phyloP scores from a whole-genome alignment of 1,139 yeast species.

The Blastobotrys elegans region DNA sequence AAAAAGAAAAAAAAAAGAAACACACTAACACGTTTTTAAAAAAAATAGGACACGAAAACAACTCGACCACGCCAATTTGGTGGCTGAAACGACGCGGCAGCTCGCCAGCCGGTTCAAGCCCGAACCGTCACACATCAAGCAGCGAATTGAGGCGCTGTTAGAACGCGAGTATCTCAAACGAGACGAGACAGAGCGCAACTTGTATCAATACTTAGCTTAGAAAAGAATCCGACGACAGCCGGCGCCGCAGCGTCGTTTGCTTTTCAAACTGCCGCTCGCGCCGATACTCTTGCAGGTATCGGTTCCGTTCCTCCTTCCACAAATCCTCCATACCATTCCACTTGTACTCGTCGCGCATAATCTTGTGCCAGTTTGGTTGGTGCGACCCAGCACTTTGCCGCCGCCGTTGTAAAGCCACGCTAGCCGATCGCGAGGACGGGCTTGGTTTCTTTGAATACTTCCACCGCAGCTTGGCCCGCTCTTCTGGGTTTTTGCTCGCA shows the following conservation, averaged over 20 bases:
- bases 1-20: not conserved
- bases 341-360: conserved; percentile 25
- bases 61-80: conserved; percentile 57
- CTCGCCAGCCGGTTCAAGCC: conserved; percentile 65
- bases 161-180: conserved; percentile 81
- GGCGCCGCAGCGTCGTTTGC: conserved; percentile 18
- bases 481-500: conserved; percentile 19
- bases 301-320: conserved; percentile 28
- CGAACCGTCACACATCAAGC: conserved; percentile 61
- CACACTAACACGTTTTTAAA: not conserved
- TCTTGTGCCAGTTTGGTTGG: conserved; percentile 29
- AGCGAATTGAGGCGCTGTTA: conserved; percentile 71
- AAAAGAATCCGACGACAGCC: conserved; percentile 1
- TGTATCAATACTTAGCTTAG: conserved; percentile 69
- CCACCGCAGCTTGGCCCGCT: conserved; percentile 24
- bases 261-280: conserved; percentile 26
- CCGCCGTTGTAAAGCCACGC: not conserved
- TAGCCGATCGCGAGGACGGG: conserved; percentile 23
- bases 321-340: conserved; percentile 23
- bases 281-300: conserved; percentile 26
- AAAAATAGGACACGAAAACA: conserved; percentile 44
- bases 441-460: conserved; percentile 23
- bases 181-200: conserved; percentile 53
- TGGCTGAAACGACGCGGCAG: conserved; percentile 61
- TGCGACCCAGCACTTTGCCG: conserved; percentile 14